Base-by-base conservation (phyloP, 257 asterid genomes). In the Solanum ossicruentum region DNA sequence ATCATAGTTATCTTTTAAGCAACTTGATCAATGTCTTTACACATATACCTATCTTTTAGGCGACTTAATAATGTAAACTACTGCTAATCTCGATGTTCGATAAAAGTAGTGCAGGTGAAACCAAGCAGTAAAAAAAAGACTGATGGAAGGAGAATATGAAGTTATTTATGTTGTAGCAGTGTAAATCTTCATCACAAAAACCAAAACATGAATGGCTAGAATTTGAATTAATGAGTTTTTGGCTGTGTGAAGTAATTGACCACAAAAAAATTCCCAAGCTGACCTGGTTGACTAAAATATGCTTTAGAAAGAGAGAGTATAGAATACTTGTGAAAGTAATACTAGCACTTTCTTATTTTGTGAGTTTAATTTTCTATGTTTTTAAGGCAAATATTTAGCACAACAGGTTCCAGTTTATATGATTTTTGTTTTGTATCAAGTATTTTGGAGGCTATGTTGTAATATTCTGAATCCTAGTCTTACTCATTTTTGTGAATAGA, bases 21-120 rank as follows among this genome's bases (percentile, higher is more conserved):
- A 28, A 13, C 73, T 11, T 28, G 47, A 15, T 66, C 73, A 1
- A 16, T 36, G 23, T 32, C 20, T 67, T 67, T 32, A 32, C 1
- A 4, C 73, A 66, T 66, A 7, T 32, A 32, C n/a, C 26, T 69
- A 36, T 36, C 51, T 36, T 36, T 36, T 36, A 69, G 51, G 51
- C 9, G 15, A 69, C 78, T 69, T 69, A 69, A 69, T 69, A 39
- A 17, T 8, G 6, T 69, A 18, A 39, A 39, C 15, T 70, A 16
- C 52, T 9, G 11, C 83, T 78, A 52, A 78, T 32, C 49, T 36
- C 83, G 28, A 51, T 51, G 16, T 78, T 78, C 51, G 10, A 52
- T 26, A 26, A 52, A 78, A 78, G 83, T 28, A 78, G 83, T 78
- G 83, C 83, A 78, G 83, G 83, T 78, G 83, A 78, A 78, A 28